Base-by-base conservation (phyloP, 441 rosid genomes). In the Theobroma grandiflorum region DNA sequence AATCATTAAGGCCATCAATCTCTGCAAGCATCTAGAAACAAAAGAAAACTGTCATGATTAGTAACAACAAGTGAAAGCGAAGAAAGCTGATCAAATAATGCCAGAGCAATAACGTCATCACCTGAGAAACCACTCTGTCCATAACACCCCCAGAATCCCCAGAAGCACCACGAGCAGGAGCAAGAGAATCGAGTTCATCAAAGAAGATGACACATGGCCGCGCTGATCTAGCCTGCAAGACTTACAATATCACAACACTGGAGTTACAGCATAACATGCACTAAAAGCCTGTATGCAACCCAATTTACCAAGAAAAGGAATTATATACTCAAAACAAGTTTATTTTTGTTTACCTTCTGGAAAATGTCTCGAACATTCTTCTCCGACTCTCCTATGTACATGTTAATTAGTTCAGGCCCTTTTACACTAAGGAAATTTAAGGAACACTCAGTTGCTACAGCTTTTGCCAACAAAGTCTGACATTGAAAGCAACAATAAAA, bases 91-190 rank as follows among this genome's bases (percentile, higher is more conserved):
- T 49, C 52, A 22, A 52, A 33, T n/a, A 45, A 81, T 77, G 62
- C 18, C 8, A 53, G n/a, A 63, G 74, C 53, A 82, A 75, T 47
- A 52, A n/a, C 73, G 72, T 89, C 80, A 61, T 87, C 26, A 92
- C 98, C 92, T 94, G 98, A 82, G 99, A 96, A 82, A 96, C 99
- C 67, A 96, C 99, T 88, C 98, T 87, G 76, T 96, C 99, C 99
- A 95, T 96, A 43, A 96, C 98, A 78, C 98, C 99, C 62, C 99
- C 98, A 14, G 98, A 96, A 88, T 96, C 98, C 79, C 99, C 98
- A 33, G 98, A 88, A 78, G 99, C 98, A 72, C 99, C 99, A 49
- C 98, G 89, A 79, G 99, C 99, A 62, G 98, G 99, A 88, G 98
- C 99, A 76, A 96, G 96, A 80, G 99, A 96, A 90, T 95, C 98